Evolutionary conservation across 2,329 filamentous ascomycete species (phyloP).

Genomic region (Aspergillus versicolor): DNA sequence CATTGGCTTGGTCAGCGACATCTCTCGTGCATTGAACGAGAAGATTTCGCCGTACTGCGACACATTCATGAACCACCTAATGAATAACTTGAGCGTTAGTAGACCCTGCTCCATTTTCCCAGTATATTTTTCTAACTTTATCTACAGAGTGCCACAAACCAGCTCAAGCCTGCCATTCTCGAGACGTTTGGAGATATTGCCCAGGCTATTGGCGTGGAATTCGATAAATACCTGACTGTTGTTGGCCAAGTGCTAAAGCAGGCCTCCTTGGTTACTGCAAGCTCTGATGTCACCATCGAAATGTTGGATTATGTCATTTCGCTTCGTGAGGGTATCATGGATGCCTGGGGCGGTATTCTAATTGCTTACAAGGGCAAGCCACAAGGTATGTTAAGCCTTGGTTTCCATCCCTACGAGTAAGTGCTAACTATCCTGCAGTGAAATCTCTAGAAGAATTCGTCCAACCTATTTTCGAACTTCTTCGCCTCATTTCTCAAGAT

Average conservation of each 20-base stretch:
- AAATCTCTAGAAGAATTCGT: slow-evolving; percentile 61
- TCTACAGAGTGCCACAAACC: slow-evolving; percentile 74
- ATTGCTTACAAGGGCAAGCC: slow-evolving; percentile 78
- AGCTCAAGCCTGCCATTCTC: slow-evolving; percentile 96
- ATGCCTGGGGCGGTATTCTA: slow-evolving; percentile 97
- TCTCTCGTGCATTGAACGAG: slow-evolving; percentile 85
- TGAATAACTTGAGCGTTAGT: slow-evolving; percentile 79
- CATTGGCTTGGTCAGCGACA: slow-evolving; percentile 94
- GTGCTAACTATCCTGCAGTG: slow-evolving; percentile 62
- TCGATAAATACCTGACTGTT: slow-evolving; percentile 88
- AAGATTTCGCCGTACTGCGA: slow-evolving; percentile 95
- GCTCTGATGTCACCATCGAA: slow-evolving; percentile 80
- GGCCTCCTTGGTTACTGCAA: slow-evolving; percentile 77
- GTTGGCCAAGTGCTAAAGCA: slow-evolving; percentile 94
- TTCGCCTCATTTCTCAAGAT: slow-evolving; percentile 77
- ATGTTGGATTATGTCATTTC: slow-evolving; percentile 97
- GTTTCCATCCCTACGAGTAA: not conserved
- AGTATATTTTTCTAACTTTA: slow-evolving; percentile 33
- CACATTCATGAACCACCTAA: slow-evolving; percentile 94
- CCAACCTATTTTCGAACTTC: slow-evolving; percentile 80
- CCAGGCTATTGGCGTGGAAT: slow-evolving; percentile 85
- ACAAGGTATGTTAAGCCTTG: slow-evolving; percentile 32
- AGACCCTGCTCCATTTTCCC: not conserved
- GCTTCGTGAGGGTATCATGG: slow-evolving; percentile 95
- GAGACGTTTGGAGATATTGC: slow-evolving; percentile 98